Percentiles rank a stretch among this genome's conserved stretches.
Conservation (phyloP, 768 basidiomycete genomes). For the Candolleomyces efflorescens region DNA sequence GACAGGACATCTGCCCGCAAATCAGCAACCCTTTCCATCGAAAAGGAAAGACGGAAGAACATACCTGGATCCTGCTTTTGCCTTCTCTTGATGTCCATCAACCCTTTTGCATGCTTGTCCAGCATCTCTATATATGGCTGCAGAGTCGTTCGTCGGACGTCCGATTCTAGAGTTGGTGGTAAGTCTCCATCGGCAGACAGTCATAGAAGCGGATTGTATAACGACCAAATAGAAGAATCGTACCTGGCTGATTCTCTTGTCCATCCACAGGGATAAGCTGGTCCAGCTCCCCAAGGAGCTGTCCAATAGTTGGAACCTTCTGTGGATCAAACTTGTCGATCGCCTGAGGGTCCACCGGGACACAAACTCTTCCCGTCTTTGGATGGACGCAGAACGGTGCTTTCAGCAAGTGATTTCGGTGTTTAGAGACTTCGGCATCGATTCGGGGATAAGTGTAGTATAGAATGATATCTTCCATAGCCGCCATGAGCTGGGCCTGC, state of each 20-base stretch:
- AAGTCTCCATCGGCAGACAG: not conserved
- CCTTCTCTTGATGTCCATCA: conserved; percentile 56
- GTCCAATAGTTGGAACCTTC: conserved; percentile 79
- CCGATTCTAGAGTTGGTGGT: not conserved
- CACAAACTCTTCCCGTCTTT: conserved; percentile 92
- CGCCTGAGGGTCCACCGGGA: conserved; percentile 76
- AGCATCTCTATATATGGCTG: conserved; percentile 88
- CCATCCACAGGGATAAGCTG: conserved; percentile 19
- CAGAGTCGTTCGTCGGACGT: conserved; percentile 64
- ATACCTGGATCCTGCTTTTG: conserved; percentile 43
- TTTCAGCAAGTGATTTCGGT: conserved; percentile 96
- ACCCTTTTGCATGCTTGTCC: conserved; percentile 59
- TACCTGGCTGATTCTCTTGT: conserved; percentile 49
- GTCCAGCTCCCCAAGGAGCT: conserved; percentile 81
- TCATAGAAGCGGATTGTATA: conserved; percentile 30
- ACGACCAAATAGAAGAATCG: not conserved
- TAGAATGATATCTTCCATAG: conserved; percentile 84
- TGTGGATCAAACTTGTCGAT: conserved; percentile 84
- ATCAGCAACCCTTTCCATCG: not conserved
- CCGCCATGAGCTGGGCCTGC: conserved; percentile 33
- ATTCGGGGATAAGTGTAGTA: conserved; percentile 96
- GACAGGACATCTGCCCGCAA: not conserved
- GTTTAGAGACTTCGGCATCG: conserved; percentile 96
- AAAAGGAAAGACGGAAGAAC: conserved; percentile 4
- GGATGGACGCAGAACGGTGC: conserved; percentile 97